A percentile compares a stretch with the other conserved stretches of the same genome.
Evolutionary conservation across 805 yeast genomes (phyloP).

Genomic region (Suhomyces vadensis): DNA sequence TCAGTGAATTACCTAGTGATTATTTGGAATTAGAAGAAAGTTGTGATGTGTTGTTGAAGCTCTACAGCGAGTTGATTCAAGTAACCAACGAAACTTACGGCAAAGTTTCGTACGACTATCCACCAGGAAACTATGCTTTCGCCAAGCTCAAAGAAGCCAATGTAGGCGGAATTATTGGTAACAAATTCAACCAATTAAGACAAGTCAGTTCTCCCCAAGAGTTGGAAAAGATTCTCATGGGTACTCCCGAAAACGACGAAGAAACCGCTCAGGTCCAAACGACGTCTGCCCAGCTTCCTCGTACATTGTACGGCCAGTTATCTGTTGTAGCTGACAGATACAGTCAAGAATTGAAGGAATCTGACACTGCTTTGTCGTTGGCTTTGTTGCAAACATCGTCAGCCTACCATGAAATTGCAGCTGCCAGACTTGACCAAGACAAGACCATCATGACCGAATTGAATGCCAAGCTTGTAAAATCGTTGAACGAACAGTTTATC

Average conservation of each 20-base stretch:
- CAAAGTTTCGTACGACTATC: conserved; percentile 77
- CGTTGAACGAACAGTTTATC: conserved; percentile 59
- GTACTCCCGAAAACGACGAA: conserved; percentile 21
- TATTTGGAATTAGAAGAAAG: conserved; percentile 66
- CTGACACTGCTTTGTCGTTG: conserved; percentile 50
- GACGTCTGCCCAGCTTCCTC: conserved; percentile 48
- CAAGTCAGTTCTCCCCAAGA: conserved; percentile 68
- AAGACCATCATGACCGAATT: conserved; percentile 57
- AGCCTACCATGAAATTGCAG: conserved; percentile 62
- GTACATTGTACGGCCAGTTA: conserved; percentile 73
- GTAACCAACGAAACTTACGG: conserved; percentile 57
- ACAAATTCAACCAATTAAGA: conserved; percentile 58
- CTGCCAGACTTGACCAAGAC: conserved; percentile 71
- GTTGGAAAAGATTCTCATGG: conserved; percentile 56
- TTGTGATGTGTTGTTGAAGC: conserved; percentile 62
- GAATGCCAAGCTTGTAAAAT: conserved; percentile 53
- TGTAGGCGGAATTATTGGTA: conserved; percentile 57
- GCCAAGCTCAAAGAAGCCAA: conserved; percentile 64
- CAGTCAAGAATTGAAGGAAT: conserved; percentile 46
- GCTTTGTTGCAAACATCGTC: conserved; percentile 57
- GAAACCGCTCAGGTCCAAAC: conserved; percentile 31
- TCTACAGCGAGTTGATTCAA: conserved; percentile 52
- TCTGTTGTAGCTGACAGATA: conserved; percentile 56
- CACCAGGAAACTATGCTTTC: conserved; percentile 56
- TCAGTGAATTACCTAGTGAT: conserved; percentile 72